phyloP scores from a whole-genome alignment of 129 eudicot genomes.

The Heracleum sosnowskyi region DNA sequence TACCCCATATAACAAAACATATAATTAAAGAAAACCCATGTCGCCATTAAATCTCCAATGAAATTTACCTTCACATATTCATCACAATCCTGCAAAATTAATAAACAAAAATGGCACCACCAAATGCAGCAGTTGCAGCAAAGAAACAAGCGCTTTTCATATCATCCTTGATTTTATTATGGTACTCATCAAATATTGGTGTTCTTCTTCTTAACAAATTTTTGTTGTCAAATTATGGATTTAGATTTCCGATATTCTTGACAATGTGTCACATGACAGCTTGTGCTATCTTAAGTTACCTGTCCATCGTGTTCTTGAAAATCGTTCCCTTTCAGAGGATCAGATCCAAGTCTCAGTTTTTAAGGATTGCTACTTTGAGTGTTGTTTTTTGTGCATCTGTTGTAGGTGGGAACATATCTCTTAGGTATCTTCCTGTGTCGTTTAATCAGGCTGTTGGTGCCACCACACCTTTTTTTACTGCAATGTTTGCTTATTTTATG shows the following conservation, averaged over 20 bases:
- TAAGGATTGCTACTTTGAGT: slow-evolving; percentile 74
- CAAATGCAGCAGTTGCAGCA: slow-evolving; percentile 4
- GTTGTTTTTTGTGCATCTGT: slow-evolving; percentile 87
- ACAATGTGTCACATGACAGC: slow-evolving; percentile 98
- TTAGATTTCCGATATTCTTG: slow-evolving; percentile 75
- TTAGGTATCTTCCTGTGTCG: slow-evolving; percentile 75
- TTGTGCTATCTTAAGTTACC: slow-evolving; percentile 77
- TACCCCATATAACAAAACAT: background rate
- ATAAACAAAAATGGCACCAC: background rate
- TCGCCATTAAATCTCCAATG: slow-evolving; percentile 4
- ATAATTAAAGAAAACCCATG: background rate
- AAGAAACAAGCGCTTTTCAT: slow-evolving; percentile 50
- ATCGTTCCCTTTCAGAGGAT: slow-evolving; percentile 67
- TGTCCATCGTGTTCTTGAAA: slow-evolving; percentile 68
- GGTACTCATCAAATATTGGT: slow-evolving; percentile 91
- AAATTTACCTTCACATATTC: background rate
- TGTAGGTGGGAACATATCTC: slow-evolving; percentile 84
- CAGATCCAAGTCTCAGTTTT: slow-evolving; percentile 72
- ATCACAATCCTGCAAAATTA: background rate
- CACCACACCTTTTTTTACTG: slow-evolving; percentile 93
- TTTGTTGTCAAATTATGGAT: slow-evolving; percentile 74
- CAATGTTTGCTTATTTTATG: slow-evolving; percentile 84
- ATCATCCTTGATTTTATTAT: slow-evolving; percentile 43
- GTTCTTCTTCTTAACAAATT: slow-evolving; percentile 83
- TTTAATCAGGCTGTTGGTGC: slow-evolving; percentile 99